Evolutionary conservation across 192 early-diverging fungal species (phyloP).

Genomic region (Backusella macrospora): DNA sequence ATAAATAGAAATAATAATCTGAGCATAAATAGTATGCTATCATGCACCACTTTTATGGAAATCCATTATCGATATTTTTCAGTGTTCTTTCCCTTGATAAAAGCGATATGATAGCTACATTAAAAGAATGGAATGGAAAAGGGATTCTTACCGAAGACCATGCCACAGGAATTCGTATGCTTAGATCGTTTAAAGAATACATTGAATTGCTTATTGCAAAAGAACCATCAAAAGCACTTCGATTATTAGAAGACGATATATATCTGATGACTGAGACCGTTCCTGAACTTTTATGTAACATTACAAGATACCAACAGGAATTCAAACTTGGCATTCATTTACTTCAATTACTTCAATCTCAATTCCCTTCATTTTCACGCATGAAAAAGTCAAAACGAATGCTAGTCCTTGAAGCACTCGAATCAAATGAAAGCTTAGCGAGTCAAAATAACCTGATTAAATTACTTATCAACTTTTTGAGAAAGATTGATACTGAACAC

Average conservation of each 20-base stretch:
- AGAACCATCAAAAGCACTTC: conserved; percentile 44
- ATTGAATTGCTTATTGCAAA: conserved; percentile 45
- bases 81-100: background rate
- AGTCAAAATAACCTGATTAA: background rate
- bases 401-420: conserved; percentile 68
- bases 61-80: conserved; percentile 69
- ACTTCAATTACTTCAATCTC: conserved; percentile 59
- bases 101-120: background rate
- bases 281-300: conserved; percentile 47
- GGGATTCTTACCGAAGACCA: conserved; percentile 55
- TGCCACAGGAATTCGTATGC: conserved; percentile 69
- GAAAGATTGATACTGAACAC: conserved; percentile 31
- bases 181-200: conserved; percentile 62
- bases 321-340: conserved; percentile 67
- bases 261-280: conserved; percentile 56
- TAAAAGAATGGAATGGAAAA: conserved; percentile 17
- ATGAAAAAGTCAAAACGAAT: conserved; percentile 61
- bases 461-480: conserved; percentile 43
- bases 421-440: conserved; percentile 37
- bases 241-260: conserved; percentile 62
- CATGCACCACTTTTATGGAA: conserved; percentile 87
- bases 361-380: conserved; percentile 45
- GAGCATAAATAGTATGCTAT: conserved; percentile 65
- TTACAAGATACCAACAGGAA: conserved; percentile 58
- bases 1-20: too few species aligned